These are phyloP conservation scores for Chlamydomonas asymmetrica DNA, from an alignment of 139 green algal species.

Conservation along the genomic window DNA sequence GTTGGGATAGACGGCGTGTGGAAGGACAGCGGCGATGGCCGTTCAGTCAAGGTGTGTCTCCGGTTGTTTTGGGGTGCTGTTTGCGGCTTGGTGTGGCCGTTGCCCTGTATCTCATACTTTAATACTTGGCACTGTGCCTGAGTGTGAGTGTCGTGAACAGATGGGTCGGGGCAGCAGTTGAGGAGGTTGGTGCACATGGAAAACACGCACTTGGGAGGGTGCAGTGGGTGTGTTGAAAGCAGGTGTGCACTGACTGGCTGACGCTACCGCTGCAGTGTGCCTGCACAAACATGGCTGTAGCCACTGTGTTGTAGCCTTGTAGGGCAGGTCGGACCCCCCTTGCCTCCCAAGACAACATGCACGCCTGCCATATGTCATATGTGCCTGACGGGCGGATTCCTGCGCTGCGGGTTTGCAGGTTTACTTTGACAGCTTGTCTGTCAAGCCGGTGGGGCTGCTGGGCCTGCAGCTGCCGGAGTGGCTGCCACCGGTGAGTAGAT, in stretches of 20 bases:
- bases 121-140: background rate
- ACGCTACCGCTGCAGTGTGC: too few species aligned
- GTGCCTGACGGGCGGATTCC: too few species aligned
- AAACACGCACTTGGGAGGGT: too few species aligned
- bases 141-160: background rate
- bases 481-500: conserved; percentile 29
- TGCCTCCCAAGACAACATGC: too few species aligned
- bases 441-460: conserved; percentile 28
- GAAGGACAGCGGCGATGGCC: conserved; percentile 25
- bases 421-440: conserved; percentile 34
- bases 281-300: too few species aligned
- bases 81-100: background rate
- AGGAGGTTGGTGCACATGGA: background rate
- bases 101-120: background rate
- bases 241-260: too few species aligned
- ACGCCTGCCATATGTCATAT: too few species aligned
- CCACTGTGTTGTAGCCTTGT: too few species aligned
- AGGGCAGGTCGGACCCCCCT: too few species aligned
- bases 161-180: background rate
- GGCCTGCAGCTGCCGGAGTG: conserved; percentile 18
- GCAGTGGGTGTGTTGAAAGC: background rate
- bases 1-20: conserved; percentile 37
- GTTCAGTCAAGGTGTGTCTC: conserved; percentile 10
- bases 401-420: conserved; percentile 12
- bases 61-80: background rate